A percentile compares a stretch with the other conserved stretches of the same genome.
Conservation (phyloP, 768 basidiomycete genomes). For the Calocera cornea region DNA sequence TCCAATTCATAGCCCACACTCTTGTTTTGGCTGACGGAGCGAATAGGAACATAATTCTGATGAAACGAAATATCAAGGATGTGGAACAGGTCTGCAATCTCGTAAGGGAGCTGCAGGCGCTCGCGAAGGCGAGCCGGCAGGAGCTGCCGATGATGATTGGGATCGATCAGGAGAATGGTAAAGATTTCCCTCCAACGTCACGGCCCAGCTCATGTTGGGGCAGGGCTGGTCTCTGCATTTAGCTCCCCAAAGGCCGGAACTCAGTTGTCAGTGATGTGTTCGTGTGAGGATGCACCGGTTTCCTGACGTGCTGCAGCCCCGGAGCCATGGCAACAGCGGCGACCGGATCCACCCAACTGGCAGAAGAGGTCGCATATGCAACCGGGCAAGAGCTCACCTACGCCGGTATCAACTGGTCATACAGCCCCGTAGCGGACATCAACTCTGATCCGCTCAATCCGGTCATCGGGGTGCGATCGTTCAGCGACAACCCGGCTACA, state of each 20-base stretch:
- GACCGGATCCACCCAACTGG: slow-evolving; percentile 32
- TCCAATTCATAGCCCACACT: slow-evolving; percentile 6
- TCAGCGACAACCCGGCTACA: slow-evolving; percentile 47
- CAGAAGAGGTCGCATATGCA: slow-evolving; percentile 36
- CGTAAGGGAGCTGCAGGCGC: slow-evolving; percentile 36
- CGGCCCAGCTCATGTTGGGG: not conserved
- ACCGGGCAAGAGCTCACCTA: slow-evolving; percentile 43
- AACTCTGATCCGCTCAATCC: slow-evolving; percentile 58
- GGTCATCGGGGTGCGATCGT: slow-evolving; percentile 61
- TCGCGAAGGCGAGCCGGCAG: slow-evolving; percentile 48
- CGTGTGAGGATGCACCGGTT: not conserved
- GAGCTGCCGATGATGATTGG: slow-evolving; percentile 46
- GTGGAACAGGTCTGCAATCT: slow-evolving; percentile 38
- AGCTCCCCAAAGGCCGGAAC: slow-evolving; percentile 43
- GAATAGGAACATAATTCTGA: slow-evolving; percentile 41
- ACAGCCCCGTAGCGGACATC: slow-evolving; percentile 55
- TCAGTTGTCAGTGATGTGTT: slow-evolving; percentile 40
- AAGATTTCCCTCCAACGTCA: not conserved
- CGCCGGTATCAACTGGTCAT: slow-evolving; percentile 58
- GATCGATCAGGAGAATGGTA: slow-evolving; percentile 66
- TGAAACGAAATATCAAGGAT: slow-evolving; percentile 52
- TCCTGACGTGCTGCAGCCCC: slow-evolving; percentile 32
- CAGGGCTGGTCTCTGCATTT: slow-evolving; percentile 60
- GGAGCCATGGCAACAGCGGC: slow-evolving; percentile 63
- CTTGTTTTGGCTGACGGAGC: slow-evolving; percentile 12